phyloP scores from a whole-genome alignment of 1,139 yeast genomes.

The Kodamaea plutei region DNA sequence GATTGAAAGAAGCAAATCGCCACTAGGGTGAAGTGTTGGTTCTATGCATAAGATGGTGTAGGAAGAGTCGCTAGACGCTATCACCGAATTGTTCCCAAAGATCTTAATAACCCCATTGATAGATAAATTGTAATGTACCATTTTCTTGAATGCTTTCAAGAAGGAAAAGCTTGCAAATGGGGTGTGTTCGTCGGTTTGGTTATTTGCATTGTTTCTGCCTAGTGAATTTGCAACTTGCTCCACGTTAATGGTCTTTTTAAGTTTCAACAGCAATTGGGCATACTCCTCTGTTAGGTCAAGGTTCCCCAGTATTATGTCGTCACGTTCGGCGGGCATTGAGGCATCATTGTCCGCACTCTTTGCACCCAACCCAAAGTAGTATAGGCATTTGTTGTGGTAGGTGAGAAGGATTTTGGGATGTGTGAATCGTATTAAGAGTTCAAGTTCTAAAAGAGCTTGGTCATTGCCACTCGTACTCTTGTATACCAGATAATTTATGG shows the following conservation, averaged over 20 bases:
- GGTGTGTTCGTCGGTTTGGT: conserved; percentile 21
- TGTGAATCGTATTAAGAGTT: conserved; percentile 49
- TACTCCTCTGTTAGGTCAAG: conserved; percentile 30
- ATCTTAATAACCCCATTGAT: conserved; percentile 36
- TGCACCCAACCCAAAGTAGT: conserved; percentile 46
- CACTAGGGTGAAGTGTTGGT: conserved; percentile 50
- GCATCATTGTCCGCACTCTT: conserved; percentile 2
- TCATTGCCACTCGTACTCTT: conserved; percentile 28
- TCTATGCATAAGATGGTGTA: conserved; percentile 44
- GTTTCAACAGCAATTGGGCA: conserved; percentile 31
- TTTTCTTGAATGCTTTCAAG: conserved; percentile 55
- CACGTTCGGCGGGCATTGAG: too few species aligned
- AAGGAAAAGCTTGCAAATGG: conserved; percentile 54
- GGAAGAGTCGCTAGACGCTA: conserved; percentile 13
- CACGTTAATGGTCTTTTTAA: conserved; percentile 24
- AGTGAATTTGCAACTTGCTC: conserved; percentile 26
- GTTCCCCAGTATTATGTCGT: too few species aligned
- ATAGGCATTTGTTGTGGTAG: conserved; percentile 58
- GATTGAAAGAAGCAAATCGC: conserved; percentile 42
- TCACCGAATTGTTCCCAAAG: conserved; percentile 53
- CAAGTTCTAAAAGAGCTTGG: conserved; percentile 53
- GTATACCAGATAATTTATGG: conserved; percentile 33
- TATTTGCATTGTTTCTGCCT: conserved; percentile 11
- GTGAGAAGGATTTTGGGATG: conserved; percentile 53
- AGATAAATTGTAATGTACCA: conserved; percentile 46